phyloP scores from a whole-genome alignment of 306 rosid species.

The Sicyos baderoa region DNA sequence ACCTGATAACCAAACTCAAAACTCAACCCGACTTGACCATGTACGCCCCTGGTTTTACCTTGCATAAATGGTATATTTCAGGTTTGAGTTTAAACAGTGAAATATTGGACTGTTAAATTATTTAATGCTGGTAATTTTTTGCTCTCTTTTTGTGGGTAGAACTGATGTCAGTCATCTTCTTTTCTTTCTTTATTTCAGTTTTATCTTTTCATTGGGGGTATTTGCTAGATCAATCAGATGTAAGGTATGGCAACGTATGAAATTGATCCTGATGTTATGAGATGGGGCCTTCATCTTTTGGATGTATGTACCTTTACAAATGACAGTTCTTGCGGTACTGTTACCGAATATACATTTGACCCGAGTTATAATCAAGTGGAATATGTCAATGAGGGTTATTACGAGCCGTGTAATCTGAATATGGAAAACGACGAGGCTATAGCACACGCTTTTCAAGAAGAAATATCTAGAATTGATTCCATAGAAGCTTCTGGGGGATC shows the following conservation, averaged over 20 bases:
- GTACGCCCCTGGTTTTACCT: not conserved
- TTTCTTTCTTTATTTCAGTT: constrained; percentile 24
- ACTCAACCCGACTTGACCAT: too few species aligned
- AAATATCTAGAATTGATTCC: constrained; percentile 49
- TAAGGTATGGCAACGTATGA: constrained; percentile 41
- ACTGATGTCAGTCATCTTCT: not conserved
- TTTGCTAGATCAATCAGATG: constrained; percentile 23
- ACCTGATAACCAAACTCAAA: too few species aligned
- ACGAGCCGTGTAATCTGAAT: constrained; percentile 35
- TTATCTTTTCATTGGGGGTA: constrained; percentile 18
- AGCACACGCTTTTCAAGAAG: constrained; percentile 86
- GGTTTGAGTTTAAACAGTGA: not conserved
- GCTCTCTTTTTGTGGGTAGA: not conserved
- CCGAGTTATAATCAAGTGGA: constrained; percentile 51
- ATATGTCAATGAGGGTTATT: constrained; percentile 61
- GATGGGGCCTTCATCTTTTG: constrained; percentile 89
- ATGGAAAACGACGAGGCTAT: constrained; percentile 79
- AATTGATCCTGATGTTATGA: constrained; percentile 70
- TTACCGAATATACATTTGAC: constrained; percentile 52
- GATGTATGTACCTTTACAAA: constrained; percentile 66
- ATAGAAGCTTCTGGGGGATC: constrained; percentile 40
- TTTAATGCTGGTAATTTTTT: not conserved
- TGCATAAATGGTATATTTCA: not conserved
- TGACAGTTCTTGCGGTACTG: constrained; percentile 34
- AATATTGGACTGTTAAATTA: not conserved